Percentiles rank a stretch among this genome's conserved stretches.
These are phyloP conservation scores for Hypoxylon sp. DNA, from an alignment of 2,329 filamentous ascomycete species.

Conservation along the genomic window DNA sequence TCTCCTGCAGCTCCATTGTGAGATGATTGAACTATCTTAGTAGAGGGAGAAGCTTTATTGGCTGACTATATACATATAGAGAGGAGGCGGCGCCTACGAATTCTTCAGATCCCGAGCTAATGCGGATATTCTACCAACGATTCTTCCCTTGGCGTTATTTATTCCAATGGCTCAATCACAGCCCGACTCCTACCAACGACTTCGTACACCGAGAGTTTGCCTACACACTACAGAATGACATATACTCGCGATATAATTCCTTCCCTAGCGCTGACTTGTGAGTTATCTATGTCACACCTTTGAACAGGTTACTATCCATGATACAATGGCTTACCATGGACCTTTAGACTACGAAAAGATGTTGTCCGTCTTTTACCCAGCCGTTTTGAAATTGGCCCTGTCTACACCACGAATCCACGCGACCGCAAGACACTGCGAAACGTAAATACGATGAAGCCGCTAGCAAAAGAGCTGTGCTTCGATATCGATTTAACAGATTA, in stretches of 20 bases:
- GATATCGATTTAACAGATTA: constrained; percentile 99
- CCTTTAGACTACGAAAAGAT: constrained; percentile 80
- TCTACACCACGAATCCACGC: constrained; percentile 92
- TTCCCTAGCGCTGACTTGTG: constrained; percentile 64
- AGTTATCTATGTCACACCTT: constrained; percentile 28
- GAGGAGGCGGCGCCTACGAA: constrained; percentile 49
- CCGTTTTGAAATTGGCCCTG: constrained; percentile 98
- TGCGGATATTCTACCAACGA: constrained; percentile 94
- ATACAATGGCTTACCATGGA: not conserved
- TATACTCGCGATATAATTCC: constrained; percentile 90
- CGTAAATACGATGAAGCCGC: constrained; percentile 77
- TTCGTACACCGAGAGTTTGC: constrained; percentile 96
- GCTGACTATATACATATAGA: constrained; percentile 44
- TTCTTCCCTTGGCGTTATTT: constrained; percentile 94
- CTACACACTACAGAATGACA: constrained; percentile 91
- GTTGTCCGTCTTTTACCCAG: constrained; percentile 87
- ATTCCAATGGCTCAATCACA: constrained; percentile 98
- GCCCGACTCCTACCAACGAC: constrained; percentile 82
- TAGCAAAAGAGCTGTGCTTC: constrained; percentile 95
- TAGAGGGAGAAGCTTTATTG: not conserved
- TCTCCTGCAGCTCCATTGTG: constrained; percentile 55
- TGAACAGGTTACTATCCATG: not conserved
- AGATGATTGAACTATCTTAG: constrained; percentile 33
- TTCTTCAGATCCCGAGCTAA: constrained; percentile 80
- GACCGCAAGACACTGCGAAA: constrained; percentile 90